phyloP scores from a whole-genome alignment of 2,329 filamentous ascomycete genomes.

The Nothophaeocryptopus gaeumannii region DNA sequence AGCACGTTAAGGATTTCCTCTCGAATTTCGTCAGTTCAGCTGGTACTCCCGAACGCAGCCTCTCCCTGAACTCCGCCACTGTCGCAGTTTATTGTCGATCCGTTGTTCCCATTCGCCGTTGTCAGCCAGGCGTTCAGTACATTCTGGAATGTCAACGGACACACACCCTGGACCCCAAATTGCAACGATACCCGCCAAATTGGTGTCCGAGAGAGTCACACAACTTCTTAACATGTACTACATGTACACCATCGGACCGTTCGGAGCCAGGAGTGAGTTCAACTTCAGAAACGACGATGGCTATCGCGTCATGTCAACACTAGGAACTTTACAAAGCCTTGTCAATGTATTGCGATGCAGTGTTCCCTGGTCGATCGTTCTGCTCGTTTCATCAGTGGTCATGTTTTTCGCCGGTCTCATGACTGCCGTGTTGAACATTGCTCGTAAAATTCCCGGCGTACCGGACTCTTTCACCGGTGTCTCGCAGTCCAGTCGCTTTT shows the following conservation, averaged over 20 bases:
- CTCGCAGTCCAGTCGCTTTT: slow-evolving; percentile 8
- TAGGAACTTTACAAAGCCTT: background rate
- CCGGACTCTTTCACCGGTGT: slow-evolving; percentile 14
- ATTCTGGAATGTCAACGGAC: no score
- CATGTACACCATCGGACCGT: slow-evolving; percentile 14
- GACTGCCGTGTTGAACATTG: slow-evolving; percentile 6
- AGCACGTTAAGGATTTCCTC: slow-evolving; percentile 5
- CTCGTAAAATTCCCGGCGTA: slow-evolving; percentile 10
- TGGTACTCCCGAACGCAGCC: background rate
- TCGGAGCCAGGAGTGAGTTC: slow-evolving; percentile 11
- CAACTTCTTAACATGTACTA: slow-evolving; percentile 23
- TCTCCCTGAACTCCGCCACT: no score
- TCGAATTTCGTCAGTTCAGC: slow-evolving; percentile 7
- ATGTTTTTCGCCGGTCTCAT: slow-evolving; percentile 10
- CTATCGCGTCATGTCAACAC: background rate
- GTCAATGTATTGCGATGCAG: slow-evolving; percentile 12
- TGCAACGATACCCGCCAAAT: background rate
- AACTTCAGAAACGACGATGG: slow-evolving; percentile 7
- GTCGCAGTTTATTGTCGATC: no score
- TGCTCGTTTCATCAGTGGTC: slow-evolving; percentile 1
- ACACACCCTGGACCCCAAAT: no score
- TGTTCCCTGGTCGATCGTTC: background rate
- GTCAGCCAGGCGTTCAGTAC: no score
- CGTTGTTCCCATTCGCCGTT: no score
- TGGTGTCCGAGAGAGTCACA: slow-evolving; percentile 16